phyloP scores from a whole-genome alignment of 371 early-diverging fungal genomes.

The Catenaria anguillulae region DNA sequence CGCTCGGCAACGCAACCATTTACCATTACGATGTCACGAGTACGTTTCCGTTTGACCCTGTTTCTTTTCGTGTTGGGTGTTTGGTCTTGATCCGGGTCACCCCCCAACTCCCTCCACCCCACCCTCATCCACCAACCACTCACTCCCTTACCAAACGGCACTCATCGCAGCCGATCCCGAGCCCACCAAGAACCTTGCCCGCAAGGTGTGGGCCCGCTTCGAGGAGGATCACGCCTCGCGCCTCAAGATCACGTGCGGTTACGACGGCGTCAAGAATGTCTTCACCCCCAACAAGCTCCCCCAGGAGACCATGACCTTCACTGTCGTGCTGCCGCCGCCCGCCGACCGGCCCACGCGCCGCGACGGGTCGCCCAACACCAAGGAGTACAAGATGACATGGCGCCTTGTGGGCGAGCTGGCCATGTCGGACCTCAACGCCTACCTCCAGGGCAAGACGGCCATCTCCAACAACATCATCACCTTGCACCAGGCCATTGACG shows the following conservation, averaged over 20 bases:
- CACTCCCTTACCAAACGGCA: no score
- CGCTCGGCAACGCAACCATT: background rate
- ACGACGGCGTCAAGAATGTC: background rate
- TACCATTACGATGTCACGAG: background rate
- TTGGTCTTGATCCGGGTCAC: background rate
- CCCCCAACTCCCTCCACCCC: constrained; percentile 25
- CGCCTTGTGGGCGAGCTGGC: background rate
- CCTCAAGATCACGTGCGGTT: background rate
- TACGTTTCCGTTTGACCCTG: background rate
- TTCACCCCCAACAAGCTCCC: background rate
- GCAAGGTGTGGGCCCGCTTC: background rate
- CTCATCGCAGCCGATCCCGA: background rate
- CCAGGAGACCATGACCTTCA: background rate
- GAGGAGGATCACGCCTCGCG: background rate
- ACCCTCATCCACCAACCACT: constrained; percentile 13
- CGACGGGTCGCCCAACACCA: no score
- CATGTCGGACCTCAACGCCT: background rate
- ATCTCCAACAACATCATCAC: background rate
- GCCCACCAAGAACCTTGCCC: background rate
- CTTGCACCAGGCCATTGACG: background rate
- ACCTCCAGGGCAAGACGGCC: background rate
- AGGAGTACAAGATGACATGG: background rate
- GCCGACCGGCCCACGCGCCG: background rate
- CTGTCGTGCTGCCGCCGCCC: background rate
- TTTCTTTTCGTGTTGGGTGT: constrained; percentile 42